Evolutionary conservation across 2,329 filamentous ascomycete genomes (phyloP), one percentile per base, ranked within the genome.

Genomic region (Scedosporium dehoogii): DNA sequence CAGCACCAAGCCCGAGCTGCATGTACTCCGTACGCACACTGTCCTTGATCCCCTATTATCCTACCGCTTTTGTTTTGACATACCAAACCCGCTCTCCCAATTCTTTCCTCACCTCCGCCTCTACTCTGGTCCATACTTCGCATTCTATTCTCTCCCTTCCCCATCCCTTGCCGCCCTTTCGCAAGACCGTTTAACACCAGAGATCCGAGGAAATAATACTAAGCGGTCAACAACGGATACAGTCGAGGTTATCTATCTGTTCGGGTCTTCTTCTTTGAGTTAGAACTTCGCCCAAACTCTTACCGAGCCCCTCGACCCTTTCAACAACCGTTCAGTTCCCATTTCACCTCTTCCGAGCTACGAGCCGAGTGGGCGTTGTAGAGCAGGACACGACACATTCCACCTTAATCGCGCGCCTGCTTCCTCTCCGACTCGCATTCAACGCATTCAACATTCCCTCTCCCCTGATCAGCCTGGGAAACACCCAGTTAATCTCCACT

Each of bases 11-110:
- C 59, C 48, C 44, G 44, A 33, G 42, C 59, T 48, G 25, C 58
- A 59, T 60, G 59, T 60, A 60, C 59, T 53, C 59, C 44, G 59
- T 62, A 44, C 51, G 21, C n/a, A 33, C 41, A 62, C 60, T 62
- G 60, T 62, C 53, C 10, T 25, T 25, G 27, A 61, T 61, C 59
- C 59, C 59, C 59, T 61, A 61, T 61, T 61, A 55, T 56, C 46
- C 59, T 61, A 23, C 48, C 59, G 44, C 59, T 56, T 51, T 51
- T 51, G 59, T 60, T 60, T 60, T 60, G 48, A 33, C 46, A 56
- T 51, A 18, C 59, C 59, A 61, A 61, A 55, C 59, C 46, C 21
- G 16, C 48, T 29, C 33, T 61, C 59, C 59, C 46, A 61, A 41
- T 61, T 42, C 42, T 44, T 44, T 59, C 58, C 41, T 44, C 59